These are phyloP conservation scores for Arthrinium puccinioides DNA, from an alignment of 2,329 filamentous ascomycete genomes.

Conservation along the genomic window DNA sequence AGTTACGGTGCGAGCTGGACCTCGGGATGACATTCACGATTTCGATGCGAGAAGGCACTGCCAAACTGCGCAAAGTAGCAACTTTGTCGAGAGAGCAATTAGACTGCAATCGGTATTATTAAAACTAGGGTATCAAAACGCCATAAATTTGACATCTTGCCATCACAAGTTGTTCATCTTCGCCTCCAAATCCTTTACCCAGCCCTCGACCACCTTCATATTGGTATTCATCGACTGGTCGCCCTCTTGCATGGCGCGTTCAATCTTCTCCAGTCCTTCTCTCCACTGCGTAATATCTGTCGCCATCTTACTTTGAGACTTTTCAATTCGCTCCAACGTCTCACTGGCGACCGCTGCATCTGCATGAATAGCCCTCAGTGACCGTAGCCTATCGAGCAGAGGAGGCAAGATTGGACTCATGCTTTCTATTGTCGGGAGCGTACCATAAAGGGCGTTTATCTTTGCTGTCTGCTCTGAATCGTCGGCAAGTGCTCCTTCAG, in stretches of 20 bases:
- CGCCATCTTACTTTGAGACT: conserved; percentile 73
- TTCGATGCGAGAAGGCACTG: no score
- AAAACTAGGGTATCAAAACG: no score
- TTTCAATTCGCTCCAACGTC: conserved; percentile 70
- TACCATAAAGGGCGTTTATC: conserved; percentile 85
- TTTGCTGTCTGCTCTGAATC: conserved; percentile 72
- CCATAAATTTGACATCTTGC: no score
- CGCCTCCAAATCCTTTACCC: conserved; percentile 81
- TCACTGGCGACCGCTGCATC: conserved; percentile 78
- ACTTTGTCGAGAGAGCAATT: no score
- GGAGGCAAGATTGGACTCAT: conserved; percentile 79
- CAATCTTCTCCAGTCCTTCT: conserved; percentile 71
- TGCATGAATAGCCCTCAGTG: conserved; percentile 75
- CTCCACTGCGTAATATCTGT: conserved; percentile 81
- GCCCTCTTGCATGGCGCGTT: conserved; percentile 64
- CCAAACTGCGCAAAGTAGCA: no score
- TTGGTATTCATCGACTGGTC: conserved; percentile 69
- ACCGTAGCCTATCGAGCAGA: conserved; percentile 77
- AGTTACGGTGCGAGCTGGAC: no score
- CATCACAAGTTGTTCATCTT: conserved; percentile 57
- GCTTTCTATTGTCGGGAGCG: conserved; percentile 80
- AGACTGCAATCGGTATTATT: no score
- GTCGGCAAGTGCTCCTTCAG: conserved; percentile 29
- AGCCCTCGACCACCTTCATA: conserved; percentile 75
- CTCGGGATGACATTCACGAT: no score